phyloP scores from a whole-genome alignment of 2,329 filamentous ascomycete species.

The Colletotrichum tofieldiae region DNA sequence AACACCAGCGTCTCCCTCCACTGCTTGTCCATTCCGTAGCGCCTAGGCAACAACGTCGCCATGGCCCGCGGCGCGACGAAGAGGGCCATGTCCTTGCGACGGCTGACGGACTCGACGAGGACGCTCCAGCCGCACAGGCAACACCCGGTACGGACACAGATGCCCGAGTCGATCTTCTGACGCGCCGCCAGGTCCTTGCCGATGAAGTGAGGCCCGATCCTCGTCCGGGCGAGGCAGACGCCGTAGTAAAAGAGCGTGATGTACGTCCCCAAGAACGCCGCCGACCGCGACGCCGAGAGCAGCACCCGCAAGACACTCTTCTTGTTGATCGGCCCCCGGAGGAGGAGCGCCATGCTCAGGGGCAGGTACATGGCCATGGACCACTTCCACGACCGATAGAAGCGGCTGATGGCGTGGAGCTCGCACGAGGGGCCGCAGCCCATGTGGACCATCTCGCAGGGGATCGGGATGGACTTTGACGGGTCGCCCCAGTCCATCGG shows the following conservation, averaged over 20 bases:
- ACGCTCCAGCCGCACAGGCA: constrained; percentile 87
- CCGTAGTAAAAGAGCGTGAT: constrained; percentile 88
- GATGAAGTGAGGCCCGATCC: constrained; percentile 79
- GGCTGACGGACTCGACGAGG: constrained; percentile 76
- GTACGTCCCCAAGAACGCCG: constrained; percentile 83
- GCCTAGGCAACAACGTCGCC: constrained; percentile 80
- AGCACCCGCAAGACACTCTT: constrained; percentile 65
- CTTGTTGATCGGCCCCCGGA: constrained; percentile 63
- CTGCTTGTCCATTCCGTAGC: constrained; percentile 74
- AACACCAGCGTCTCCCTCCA: constrained; percentile 79
- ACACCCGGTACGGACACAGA: constrained; percentile 82
- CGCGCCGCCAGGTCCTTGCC: constrained; percentile 64
- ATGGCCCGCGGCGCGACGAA: constrained; percentile 87
- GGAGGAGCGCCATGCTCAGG: constrained; percentile 77
- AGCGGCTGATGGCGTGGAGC: constrained; percentile 78
- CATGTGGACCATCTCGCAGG: constrained; percentile 90
- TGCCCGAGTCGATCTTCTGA: constrained; percentile 71
- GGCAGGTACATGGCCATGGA: constrained; percentile 84
- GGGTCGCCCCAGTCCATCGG: constrained; percentile 84
- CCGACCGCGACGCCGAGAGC: constrained; percentile 77
- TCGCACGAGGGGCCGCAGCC: constrained; percentile 82
- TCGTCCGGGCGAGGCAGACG: constrained; percentile 83
- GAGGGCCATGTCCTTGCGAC: constrained; percentile 82
- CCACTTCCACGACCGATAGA: constrained; percentile 79
- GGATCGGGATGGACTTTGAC: constrained; percentile 77